Evolutionary conservation across 495 filamentous ascomycete genomes (phyloP).

Genomic region (Penicillium coprophilum): DNA sequence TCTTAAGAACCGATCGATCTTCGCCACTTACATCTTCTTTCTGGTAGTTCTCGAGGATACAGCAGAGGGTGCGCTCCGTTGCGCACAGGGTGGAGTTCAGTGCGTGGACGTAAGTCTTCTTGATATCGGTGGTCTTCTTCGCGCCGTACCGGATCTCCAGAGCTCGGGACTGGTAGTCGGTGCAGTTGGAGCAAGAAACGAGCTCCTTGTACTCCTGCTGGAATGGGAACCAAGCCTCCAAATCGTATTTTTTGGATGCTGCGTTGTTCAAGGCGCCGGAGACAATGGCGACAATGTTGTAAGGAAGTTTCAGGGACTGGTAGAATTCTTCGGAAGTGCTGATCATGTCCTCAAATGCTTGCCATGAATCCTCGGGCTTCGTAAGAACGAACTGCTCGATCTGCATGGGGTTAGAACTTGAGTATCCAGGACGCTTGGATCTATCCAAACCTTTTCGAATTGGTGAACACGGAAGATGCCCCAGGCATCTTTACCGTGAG

Average conservation of each 20-base stretch:
- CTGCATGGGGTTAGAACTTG: constrained; percentile 30
- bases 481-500: constrained; percentile 94
- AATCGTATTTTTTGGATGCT: constrained; percentile 90
- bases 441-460: constrained; percentile 76
- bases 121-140: constrained; percentile 74
- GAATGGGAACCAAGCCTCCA: constrained; percentile 97
- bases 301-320: constrained; percentile 81
- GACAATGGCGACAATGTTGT: constrained; percentile 88
- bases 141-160: constrained; percentile 82
- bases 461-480: constrained; percentile 98
- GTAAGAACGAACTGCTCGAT: constrained; percentile 94
- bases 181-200: constrained; percentile 94
- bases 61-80: constrained; percentile 91
- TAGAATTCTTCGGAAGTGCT: constrained; percentile 89
- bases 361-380: constrained; percentile 93
- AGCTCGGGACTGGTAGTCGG: constrained; percentile 88
- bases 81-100: constrained; percentile 91
- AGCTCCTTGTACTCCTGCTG: constrained; percentile 97
- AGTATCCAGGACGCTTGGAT: background rate
- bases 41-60: constrained; percentile 95
- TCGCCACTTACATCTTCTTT: constrained; percentile 65
- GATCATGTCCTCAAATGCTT: constrained; percentile 92
- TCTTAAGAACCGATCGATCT: background rate
- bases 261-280: constrained; percentile 94
- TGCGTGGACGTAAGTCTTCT: constrained; percentile 92